Evolutionary conservation across 2,329 filamentous ascomycete genomes (phyloP).

Genomic region (Trichoderma atroviride): DNA sequence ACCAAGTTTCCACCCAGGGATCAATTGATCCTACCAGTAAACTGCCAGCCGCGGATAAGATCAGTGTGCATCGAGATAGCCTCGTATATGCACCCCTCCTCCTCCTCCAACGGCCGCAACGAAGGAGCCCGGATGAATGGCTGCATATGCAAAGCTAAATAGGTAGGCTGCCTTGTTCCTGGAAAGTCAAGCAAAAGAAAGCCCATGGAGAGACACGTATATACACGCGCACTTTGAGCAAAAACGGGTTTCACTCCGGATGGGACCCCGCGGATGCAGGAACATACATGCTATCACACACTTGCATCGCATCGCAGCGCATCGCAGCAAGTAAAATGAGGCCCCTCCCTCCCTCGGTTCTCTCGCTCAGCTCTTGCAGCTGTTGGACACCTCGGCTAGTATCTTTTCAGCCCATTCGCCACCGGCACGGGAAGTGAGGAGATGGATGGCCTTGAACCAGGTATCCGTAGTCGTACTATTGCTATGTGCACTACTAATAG

Average conservation of each 20-base stretch:
- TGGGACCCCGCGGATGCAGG: constrained; percentile 15
- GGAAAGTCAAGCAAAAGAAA: neutral
- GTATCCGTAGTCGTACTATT: neutral
- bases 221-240: neutral
- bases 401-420: neutral
- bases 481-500: too few species aligned
- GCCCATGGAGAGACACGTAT: neutral
- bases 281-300: constrained; percentile 8
- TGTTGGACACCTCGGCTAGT: neutral
- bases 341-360: neutral
- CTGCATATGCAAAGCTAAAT: constrained; percentile 13
- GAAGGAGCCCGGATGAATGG: neutral
- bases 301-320: neutral
- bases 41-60: neutral
- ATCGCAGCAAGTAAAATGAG: neutral
- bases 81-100: constrained; percentile 21
- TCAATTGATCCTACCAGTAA: neutral
- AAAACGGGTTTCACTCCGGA: constrained; percentile 2
- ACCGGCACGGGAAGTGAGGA: neutral
- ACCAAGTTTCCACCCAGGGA: neutral
- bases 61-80: neutral
- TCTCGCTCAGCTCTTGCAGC: neutral
- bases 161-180: neutral
- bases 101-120: neutral
- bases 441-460: neutral